A percentile compares a stretch with the other conserved stretches of the same genome.
These are phyloP conservation scores for Crithidia fasciculata DNA, from an alignment of 208 protist species.

Conservation along the genomic window DNA sequence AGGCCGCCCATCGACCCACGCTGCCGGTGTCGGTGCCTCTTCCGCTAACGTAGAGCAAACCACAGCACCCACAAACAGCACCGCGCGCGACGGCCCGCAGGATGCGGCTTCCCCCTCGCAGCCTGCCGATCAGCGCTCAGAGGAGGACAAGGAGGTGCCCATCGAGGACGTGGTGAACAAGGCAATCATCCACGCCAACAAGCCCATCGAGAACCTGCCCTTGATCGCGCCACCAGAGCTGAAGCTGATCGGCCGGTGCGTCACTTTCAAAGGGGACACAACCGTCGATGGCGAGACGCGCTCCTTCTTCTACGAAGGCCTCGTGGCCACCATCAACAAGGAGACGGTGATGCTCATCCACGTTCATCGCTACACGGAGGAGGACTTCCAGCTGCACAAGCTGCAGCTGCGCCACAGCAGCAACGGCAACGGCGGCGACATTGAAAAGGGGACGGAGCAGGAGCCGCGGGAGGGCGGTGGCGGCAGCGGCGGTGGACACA, in stretches of 20 bases:
- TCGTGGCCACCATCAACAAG: slow-evolving; percentile 75
- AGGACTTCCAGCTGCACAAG: slow-evolving; percentile 59
- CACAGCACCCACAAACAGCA: not conserved
- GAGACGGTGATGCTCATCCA: slow-evolving; percentile 83
- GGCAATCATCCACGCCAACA: slow-evolving; percentile 54
- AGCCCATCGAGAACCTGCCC: slow-evolving; percentile 68
- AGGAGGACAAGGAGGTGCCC: slow-evolving; percentile 25
- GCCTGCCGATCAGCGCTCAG: not conserved
- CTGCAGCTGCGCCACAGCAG: slow-evolving; percentile 15
- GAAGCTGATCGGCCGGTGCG: slow-evolving; percentile 81
- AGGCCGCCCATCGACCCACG: no score
- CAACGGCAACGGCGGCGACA: not conserved
- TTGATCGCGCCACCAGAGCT: slow-evolving; percentile 61
- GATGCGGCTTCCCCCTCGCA: no score
- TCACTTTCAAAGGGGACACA: slow-evolving; percentile 75
- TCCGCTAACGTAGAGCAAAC: no score
- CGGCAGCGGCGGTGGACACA: not conserved
- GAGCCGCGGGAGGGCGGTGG: not conserved
- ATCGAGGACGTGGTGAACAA: slow-evolving; percentile 46
- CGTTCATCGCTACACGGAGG: slow-evolving; percentile 67
- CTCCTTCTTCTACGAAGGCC: slow-evolving; percentile 71
- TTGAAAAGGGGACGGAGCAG: not conserved
- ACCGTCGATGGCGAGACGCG: slow-evolving; percentile 43
- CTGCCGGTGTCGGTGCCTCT: no score
- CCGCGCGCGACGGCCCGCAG: not conserved